Evolutionary conservation across 768 basidiomycete species (phyloP).

Genomic region (Panellus pusillus): DNA sequence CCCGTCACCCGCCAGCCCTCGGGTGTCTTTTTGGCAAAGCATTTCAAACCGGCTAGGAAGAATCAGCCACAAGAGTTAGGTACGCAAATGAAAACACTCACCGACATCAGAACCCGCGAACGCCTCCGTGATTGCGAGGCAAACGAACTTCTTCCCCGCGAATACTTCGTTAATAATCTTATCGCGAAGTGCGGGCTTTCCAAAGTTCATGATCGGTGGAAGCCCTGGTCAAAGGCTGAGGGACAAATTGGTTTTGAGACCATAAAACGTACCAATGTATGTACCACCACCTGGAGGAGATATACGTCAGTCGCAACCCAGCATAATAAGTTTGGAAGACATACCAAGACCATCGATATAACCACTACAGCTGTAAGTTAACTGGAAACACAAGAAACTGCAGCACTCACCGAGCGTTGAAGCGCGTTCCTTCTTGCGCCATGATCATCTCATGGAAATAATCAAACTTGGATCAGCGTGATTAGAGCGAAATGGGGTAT

Average conservation of each 20-base stretch:
- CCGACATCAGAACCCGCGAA: constrained; percentile 76
- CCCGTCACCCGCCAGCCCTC: constrained; percentile 81
- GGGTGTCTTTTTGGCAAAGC: constrained; percentile 68
- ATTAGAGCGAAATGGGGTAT: neutral
- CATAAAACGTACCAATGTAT: constrained; percentile 28
- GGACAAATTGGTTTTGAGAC: neutral
- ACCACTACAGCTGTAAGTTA: constrained; percentile 38
- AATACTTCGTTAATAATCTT: constrained; percentile 59
- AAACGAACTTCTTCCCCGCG: constrained; percentile 67
- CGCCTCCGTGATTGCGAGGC: constrained; percentile 82
- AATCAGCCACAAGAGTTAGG: neutral
- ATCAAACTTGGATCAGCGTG: constrained; percentile 48
- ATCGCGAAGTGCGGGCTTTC: constrained; percentile 59
- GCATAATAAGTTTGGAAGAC: neutral
- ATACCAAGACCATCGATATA: constrained; percentile 68
- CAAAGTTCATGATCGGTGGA: constrained; percentile 81
- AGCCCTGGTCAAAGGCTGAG: constrained; percentile 39
- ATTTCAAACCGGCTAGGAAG: constrained; percentile 57
- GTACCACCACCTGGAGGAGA: constrained; percentile 39
- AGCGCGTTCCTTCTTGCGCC: constrained; percentile 66
- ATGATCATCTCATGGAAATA: constrained; percentile 83
- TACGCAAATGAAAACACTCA: neutral
- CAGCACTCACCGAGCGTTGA: constrained; percentile 38
- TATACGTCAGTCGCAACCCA: neutral
- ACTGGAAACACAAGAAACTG: constrained; percentile 28